Evolutionary conservation across 208 protist species (phyloP).

Genomic region (Entamoeba histolytica): DNA sequence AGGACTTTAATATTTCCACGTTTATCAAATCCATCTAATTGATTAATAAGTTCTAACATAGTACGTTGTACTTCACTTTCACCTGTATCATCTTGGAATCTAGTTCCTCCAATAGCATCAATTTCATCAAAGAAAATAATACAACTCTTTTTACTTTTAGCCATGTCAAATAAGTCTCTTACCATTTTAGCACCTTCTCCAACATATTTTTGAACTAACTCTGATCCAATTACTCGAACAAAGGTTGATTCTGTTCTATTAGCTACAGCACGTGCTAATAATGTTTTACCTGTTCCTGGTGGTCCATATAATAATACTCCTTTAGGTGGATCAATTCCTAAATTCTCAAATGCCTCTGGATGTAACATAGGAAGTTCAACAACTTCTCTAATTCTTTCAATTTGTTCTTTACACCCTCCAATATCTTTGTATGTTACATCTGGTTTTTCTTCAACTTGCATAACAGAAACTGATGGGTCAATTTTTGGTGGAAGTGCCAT

Average conservation of each 20-base stretch:
- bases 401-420: slow-evolving; percentile 94
- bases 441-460: slow-evolving; percentile 86
- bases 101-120: slow-evolving; percentile 84
- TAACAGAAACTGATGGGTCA: slow-evolving; percentile 97
- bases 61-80: slow-evolving; percentile 96
- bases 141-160: slow-evolving; percentile 86
- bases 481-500: slow-evolving; percentile 98
- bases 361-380: slow-evolving; percentile 95
- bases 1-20: slow-evolving; percentile 92
- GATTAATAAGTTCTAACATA: slow-evolving; percentile 98
- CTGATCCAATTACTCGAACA: slow-evolving; percentile 96
- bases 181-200: slow-evolving; percentile 97
- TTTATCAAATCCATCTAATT: slow-evolving; percentile 97
- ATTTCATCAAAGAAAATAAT: slow-evolving; percentile 99
- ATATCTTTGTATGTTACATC: slow-evolving; percentile 95
- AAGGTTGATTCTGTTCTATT: slow-evolving; percentile 97
- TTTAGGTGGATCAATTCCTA: slow-evolving; percentile 99
- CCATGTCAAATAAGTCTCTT: slow-evolving; percentile 93
- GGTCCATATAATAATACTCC: slow-evolving; percentile 53
- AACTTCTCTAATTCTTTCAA: slow-evolving; percentile 95
- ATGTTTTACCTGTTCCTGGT: slow-evolving; percentile 95
- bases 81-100: slow-evolving; percentile 50
- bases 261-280: slow-evolving; percentile 92
- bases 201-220: slow-evolving; percentile 95
- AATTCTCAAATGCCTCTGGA: slow-evolving; percentile 85